A percentile compares a stretch with the other conserved stretches of the same genome.
Evolutionary conservation across 306 rosid species (phyloP).

Genomic region (Lotus japonicus): DNA sequence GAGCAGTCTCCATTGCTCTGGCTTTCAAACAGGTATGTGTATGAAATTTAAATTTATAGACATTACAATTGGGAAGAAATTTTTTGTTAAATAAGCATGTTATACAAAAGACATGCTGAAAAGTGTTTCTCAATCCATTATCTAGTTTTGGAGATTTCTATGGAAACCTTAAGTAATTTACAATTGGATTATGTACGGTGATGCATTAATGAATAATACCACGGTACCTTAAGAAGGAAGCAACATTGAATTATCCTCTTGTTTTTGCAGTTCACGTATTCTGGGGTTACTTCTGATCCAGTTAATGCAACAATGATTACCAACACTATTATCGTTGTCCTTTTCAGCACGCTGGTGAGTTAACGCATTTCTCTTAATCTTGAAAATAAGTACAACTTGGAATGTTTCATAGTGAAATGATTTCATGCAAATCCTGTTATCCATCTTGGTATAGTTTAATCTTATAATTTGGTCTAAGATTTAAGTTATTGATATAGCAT

Average conservation of each 20-base stretch:
- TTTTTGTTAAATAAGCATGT: not conserved
- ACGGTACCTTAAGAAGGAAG: not conserved
- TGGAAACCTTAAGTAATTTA: not conserved
- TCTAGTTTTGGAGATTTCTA: conserved; percentile 1
- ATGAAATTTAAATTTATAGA: not conserved
- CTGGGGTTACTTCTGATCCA: conserved; percentile 76
- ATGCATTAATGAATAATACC: not conserved
- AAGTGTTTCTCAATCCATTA: not conserved
- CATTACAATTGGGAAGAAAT: not conserved
- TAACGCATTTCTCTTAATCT: not conserved
- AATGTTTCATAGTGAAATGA: not conserved
- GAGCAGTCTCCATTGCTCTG: conserved; percentile 90
- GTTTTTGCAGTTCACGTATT: conserved; percentile 64
- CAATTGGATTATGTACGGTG: not conserved
- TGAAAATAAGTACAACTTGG: not conserved
- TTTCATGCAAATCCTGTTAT: not conserved
- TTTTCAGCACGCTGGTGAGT: conserved; percentile 79
- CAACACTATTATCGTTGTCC: conserved; percentile 71
- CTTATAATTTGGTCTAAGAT: too few species aligned
- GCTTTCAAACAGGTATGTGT: conserved; percentile 77
- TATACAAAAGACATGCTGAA: not conserved
- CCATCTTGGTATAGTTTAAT: not conserved
- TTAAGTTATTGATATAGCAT: too few species aligned
- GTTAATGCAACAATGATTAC: conserved; percentile 72
- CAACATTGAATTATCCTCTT: not conserved